Base-by-base conservation (phyloP, 306 rosid species). In the Cucumis melo region DNA sequence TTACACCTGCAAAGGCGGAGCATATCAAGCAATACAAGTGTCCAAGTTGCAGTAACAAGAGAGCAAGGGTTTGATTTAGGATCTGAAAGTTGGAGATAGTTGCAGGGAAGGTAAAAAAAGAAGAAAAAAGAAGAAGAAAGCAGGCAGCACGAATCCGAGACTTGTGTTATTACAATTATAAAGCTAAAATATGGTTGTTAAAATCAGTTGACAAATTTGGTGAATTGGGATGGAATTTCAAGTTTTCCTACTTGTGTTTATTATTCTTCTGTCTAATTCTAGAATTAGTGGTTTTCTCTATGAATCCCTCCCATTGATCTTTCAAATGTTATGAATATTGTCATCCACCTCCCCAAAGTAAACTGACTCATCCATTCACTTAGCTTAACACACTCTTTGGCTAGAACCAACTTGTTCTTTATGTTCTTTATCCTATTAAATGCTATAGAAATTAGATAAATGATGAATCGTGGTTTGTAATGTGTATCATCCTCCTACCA, bases 21-120 rank as follows among this genome's bases (percentile, higher is more conserved):
- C 93, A 89, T 78, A 89, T 89, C 89, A 89, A 89, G 91, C 93
- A 89, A 66, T 89, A 89, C 88, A 89, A 89, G 85, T 89, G 93
- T 83, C 93, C 93, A 32, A 80, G 90, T 82, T 89, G 94, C 93
- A 89, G 91, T 83, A 86, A 51, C 87, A 89, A 89, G 87, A 89
- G 86, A 85, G 88, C 86, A 76, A 89, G 90, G 81, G 87, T 83
- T 78, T 84, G 83, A 71, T 24, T 82, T 77, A 85, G 82, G 82
- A 76, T 83, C 78, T 54, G 62, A 81, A 80, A 62, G 63, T 67
- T 53, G 81, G 84, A 81, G 82, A 60, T 63, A 75, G 50, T 77
- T 70, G 67, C 78, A 51, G 73, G 55, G 74, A 62, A 74, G 53
- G 82, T 42, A 42, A 42, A 76, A 75, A 27, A 36, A 32, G 8